Conservation (phyloP, 169 alveolate species). For the Theileria orientalis region DNA sequence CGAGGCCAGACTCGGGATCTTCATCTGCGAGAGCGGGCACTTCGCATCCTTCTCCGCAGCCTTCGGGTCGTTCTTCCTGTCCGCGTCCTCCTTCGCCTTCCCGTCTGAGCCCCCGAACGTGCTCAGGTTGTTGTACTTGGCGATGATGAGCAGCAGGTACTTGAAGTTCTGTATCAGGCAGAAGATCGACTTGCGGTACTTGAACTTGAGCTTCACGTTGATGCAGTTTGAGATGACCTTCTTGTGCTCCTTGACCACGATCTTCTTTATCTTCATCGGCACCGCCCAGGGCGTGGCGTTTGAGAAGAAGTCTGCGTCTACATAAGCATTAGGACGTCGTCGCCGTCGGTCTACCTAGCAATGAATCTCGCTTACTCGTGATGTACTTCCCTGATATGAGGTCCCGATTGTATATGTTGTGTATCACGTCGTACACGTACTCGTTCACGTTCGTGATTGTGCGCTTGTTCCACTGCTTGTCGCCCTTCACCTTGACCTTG, state of each 20-base stretch:
- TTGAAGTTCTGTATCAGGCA: slow-evolving; percentile 50
- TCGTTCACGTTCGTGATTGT: slow-evolving; percentile 37
- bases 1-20: no score
- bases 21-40: no score
- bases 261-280: slow-evolving; percentile 14
- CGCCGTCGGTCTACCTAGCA: neutral
- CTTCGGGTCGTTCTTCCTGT: neutral
- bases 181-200: slow-evolving; percentile 19
- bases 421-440: slow-evolving; percentile 51
- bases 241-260: slow-evolving; percentile 24
- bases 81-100: neutral
- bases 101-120: neutral
- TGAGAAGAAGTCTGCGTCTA: slow-evolving; percentile 1
- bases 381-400: neutral
- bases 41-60: slow-evolving; percentile 13
- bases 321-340: neutral
- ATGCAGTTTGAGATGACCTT: neutral
- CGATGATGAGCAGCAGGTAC: slow-evolving; percentile 21
- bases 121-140: neutral
- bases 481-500: neutral
- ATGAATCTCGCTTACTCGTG: slow-evolving; percentile 8
- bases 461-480: slow-evolving; percentile 34
- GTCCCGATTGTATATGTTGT: slow-evolving; percentile 15
- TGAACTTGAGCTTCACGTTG: slow-evolving; percentile 20
- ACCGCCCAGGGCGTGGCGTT: slow-evolving; percentile 43